Evolutionary conservation across 129 eudicot genomes (phyloP), one percentile per base, ranked within the genome.

Genomic region (Rutidosis leptorrhynchoides): DNA sequence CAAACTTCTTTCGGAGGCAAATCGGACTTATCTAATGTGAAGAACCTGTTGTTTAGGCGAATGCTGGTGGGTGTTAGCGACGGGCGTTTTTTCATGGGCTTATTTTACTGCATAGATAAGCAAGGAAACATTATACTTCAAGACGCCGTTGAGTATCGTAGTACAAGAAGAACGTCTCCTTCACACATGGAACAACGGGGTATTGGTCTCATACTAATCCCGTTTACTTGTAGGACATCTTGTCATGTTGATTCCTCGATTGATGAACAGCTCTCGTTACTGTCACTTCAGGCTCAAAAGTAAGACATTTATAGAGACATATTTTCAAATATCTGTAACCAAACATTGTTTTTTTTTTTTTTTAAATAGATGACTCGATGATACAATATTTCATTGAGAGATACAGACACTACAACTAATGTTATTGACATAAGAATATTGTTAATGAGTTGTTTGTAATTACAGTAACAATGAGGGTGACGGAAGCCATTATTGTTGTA

Each of bases 101-200:
- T 75, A 20, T 91, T 91, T 75, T 85, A 85, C 73, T 91, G 96
- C 68, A 70, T 87, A 43, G 97, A 91, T 74, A 91, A 91, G 61
- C 97, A 87, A 79, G 97, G 97, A 46, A 91, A 87, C 84, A 85
- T 87, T 6, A 83, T 91, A 52, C 87, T 91, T 56, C 96, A 91
- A 83, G 97, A 91, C 78, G 86, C 90, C 2, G 74, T 91, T 5
- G 97, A 91, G 74, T 85, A 82, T 78, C 94, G 94, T 9, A 87
- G 86, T 75, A 81, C 90, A n/a, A 81, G 94, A 72, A 76, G 80
- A 52, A 57, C 86, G 29, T 77, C 86, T 45, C 94, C 96, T 77
- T 83, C 97, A 12, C 88, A 90, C 22, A 81, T 81, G 96, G 97
- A 91, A 68, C 96, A 87, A n/a, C 77, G 96, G 42, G 80, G 78